Evolutionary conservation across 345 rosid genomes (phyloP), one percentile per base, ranked within the genome.

Genomic region (Cardiospermum halicacabum): DNA sequence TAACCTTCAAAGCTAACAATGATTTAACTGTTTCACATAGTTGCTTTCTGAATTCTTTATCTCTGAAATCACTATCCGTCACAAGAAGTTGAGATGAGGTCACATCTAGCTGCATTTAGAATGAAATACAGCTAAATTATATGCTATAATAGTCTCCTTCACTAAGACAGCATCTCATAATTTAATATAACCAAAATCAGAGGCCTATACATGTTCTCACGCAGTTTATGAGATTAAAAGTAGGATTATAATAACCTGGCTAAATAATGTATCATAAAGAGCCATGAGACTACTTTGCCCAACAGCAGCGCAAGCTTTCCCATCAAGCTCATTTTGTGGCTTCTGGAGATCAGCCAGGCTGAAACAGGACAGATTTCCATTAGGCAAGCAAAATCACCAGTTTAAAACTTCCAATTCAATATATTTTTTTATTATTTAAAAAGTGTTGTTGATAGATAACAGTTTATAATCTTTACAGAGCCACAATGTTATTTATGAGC

Each of bases 251-350:
- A 9, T 45, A 39, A 76, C 80, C 85, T 84, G 85, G 69, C 82
- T 77, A 43, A 84, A 84, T 65, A 84, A 43, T 19, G 80, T 57
- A 68, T 84, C 88, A 66, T 84, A 84, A 50, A 84, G 70, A 72
- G 88, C 85, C 88, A 84, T 84, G 51, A 81, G 79, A 67, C 81
- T 69, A 57, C 60, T 81, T 67, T 84, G 88, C 30, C 85, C 88
- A 63, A 84, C 85, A 60, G 88, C 88, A 2, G 88, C 85, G 57
- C 84, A 81, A 10, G 82, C 88, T 74, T 84, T 84, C 50, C 88
- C 88, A 61, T 78, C 82, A 55, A 81, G 60, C 42, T 84, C 88
- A 39, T 2, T 18, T 66, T 77, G 85, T 19, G 80, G 83, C 50
- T 81, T 81, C 58, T 84, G 88, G 60, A 84, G 88, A 75, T 84